Evolutionary conservation across 2,329 filamentous ascomycete genomes (phyloP), one percentile per base, ranked within the genome.

Genomic region (Beauveria asiatica): DNA sequence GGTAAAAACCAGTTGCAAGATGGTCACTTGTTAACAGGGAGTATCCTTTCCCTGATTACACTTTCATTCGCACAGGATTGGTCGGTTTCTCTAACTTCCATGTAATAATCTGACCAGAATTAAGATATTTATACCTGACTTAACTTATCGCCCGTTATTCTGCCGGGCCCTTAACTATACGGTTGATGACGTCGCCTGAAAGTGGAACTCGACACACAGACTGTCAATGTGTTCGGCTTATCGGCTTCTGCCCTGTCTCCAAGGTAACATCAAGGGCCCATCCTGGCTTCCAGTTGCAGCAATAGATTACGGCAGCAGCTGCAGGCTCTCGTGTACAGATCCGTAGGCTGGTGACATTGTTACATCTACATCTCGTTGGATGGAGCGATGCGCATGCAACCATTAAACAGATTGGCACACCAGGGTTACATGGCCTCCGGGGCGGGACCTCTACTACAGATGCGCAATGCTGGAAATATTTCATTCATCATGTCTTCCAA

Each of bases 221-320:
- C 33, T 33, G 30, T 37, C 33, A 37, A 37, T 13, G 33, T 37
- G 33, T 37, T 13, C 11, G 33, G 33, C 33, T 37, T 37, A 37
- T 37, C 33, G 33, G 21, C 37, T 5, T 33, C 53, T 21, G 54
- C n/a, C 16, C 10, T 41, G 19, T 46, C 57, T 59, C 57, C 57
- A 59, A 59, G 48, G 57, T 59, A 59, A 25, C 57, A 53, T 59
- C 27, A 27, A 59, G 16, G 16, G 39, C 39, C n/a, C 23, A n/a
- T 19, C 7, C 37, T 44, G 4, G 11, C 17, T 41, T 23, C 56
- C 56, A n/a, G 1, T 45, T 44, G 9, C n/a, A 19, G 48, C 30
- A 30, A 39, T 44, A 25, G 48, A 59, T 59, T 23, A 37, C n/a
- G 5, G 48, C n/a, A 13, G 41, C 27, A 11, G 9, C 19, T 45